These are phyloP conservation scores for Tagetes erecta DNA, from an alignment of 129 eudicot species.

Conservation along the genomic window DNA sequence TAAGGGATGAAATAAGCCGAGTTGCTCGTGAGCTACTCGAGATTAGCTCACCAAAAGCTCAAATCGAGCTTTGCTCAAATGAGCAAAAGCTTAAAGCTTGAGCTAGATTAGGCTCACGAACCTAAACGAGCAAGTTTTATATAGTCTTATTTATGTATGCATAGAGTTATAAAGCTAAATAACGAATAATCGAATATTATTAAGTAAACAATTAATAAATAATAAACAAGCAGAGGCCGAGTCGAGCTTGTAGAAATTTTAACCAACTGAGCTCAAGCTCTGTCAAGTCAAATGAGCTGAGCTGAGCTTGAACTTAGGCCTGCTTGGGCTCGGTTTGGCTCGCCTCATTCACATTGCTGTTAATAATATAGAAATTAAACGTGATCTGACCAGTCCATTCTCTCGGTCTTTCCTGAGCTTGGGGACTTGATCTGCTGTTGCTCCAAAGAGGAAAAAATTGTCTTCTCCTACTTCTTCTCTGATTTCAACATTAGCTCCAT, in stretches of 20 bases:
- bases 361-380: background rate
- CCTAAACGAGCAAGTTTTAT: background rate
- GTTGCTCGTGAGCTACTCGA: background rate
- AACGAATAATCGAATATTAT: background rate
- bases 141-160: background rate
- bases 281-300: background rate
- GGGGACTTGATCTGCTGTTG: slow-evolving; percentile 96
- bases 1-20: background rate
- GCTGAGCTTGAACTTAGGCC: background rate
- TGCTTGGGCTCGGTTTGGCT: background rate
- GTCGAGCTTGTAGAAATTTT: background rate
- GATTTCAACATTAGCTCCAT: slow-evolving; percentile 98
- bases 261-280: background rate
- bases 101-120: background rate
- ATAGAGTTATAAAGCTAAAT: too few species aligned
- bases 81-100: background rate
- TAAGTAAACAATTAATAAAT: background rate
- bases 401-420: slow-evolving; percentile 85
- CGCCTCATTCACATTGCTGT: background rate
- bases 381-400: slow-evolving; percentile 68
- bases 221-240: background rate
- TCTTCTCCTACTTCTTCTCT: slow-evolving; percentile 93
- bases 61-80: background rate
- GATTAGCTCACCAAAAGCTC: background rate
- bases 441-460: slow-evolving; percentile 96